phyloP scores from a whole-genome alignment of 2,329 filamentous ascomycete genomes.

The Stagonosporopsis rhizophila region DNA sequence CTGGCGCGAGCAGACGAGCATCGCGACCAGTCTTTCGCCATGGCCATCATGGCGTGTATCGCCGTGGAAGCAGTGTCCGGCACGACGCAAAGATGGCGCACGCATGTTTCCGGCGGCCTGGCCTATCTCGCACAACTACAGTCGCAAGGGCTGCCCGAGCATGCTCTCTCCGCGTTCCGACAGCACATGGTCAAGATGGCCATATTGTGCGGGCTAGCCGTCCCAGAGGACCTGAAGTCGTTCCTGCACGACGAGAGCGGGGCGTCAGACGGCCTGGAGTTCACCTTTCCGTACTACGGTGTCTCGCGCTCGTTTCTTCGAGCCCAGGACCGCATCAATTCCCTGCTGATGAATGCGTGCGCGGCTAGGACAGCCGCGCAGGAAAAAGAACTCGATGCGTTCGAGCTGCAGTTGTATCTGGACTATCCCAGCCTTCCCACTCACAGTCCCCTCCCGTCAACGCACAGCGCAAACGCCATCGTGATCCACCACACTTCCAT shows the following conservation, averaged over 20 bases:
- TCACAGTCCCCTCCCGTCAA: background rate
- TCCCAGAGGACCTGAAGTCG: constrained; percentile 9
- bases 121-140: constrained; percentile 17
- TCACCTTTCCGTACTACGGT: constrained; percentile 19
- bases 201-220: constrained; percentile 15
- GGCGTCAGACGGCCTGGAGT: constrained; percentile 16
- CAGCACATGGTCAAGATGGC: constrained; percentile 24
- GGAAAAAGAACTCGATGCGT: constrained; percentile 16
- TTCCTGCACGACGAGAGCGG: constrained; percentile 18
- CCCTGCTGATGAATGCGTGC: background rate
- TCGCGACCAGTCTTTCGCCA: constrained; percentile 20
- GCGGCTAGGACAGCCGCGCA: background rate
- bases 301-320: constrained; percentile 17
- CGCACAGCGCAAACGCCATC: background rate
- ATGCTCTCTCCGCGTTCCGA: constrained; percentile 11
- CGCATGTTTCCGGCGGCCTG: constrained; percentile 20
- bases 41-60: constrained; percentile 24
- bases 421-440: constrained; percentile 10
- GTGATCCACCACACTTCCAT: constrained; percentile 19
- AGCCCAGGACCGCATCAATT: constrained; percentile 15
- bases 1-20: constrained; percentile 14
- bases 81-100: constrained; percentile 22
- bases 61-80: constrained; percentile 21
- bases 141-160: constrained; percentile 14
- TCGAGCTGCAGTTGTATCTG: constrained; percentile 23